These are phyloP conservation scores for Crithidia expoeki DNA, from an alignment of 208 protist genomes.

Conservation along the genomic window DNA sequence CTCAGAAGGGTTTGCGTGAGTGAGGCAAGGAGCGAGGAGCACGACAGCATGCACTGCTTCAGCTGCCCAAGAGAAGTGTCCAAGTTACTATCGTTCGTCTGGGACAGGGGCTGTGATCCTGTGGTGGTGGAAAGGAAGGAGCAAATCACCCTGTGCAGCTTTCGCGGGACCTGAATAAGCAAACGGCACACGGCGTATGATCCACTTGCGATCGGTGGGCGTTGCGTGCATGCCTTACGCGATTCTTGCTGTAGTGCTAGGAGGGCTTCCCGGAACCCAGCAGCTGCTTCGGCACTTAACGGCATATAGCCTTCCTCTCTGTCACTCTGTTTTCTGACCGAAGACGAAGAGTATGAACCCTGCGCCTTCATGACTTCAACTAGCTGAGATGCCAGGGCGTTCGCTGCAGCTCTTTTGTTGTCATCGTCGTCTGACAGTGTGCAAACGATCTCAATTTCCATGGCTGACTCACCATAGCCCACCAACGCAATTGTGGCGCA, in stretches of 20 bases:
- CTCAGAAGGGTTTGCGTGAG: slow-evolving; percentile 30
- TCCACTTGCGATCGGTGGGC: neutral
- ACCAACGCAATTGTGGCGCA: slow-evolving; percentile 21
- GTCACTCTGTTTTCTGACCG: neutral
- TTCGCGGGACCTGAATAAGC: neutral
- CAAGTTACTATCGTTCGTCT: neutral
- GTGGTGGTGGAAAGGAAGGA: neutral
- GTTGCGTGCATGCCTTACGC: neutral
- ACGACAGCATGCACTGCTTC: slow-evolving; percentile 18
- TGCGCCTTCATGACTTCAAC: neutral
- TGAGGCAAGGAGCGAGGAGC: slow-evolving; percentile 19
- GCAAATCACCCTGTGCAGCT: neutral
- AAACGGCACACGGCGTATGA: neutral
- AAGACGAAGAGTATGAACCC: neutral
- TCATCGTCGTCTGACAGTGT: neutral
- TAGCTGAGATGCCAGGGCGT: neutral
- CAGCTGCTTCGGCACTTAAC: neutral
- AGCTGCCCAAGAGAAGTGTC: slow-evolving; percentile 7
- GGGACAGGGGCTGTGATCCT: neutral
- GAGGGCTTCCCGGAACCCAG: slow-evolving; percentile 11
- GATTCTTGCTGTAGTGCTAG: slow-evolving; percentile 7
- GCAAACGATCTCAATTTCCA: slow-evolving; percentile 4
- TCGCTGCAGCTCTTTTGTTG: neutral
- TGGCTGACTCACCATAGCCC: slow-evolving; percentile 21
- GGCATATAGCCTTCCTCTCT: neutral